Evolutionary conservation across 2,329 filamentous ascomycete species (phyloP), one percentile per base, ranked within the genome.

Genomic region (Neopestalotiopsis sp.): DNA sequence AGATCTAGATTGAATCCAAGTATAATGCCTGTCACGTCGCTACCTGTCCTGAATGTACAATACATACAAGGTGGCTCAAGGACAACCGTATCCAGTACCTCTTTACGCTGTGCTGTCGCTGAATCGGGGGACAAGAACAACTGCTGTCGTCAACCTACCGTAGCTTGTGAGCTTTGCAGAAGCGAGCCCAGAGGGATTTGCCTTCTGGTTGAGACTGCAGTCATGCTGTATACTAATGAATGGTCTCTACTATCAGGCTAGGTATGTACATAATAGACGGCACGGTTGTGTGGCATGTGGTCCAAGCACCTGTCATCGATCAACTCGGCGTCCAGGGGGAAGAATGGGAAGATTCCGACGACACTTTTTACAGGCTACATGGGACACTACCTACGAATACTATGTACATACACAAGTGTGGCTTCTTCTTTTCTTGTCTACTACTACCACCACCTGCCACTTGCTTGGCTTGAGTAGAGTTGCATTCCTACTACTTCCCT

Each of bases 261-360:
- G 34, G 34, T 38, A 38, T 38, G 34, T 38, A 28, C 24, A 28
- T 28, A 28, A 28, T 28, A 28, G 24, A 28, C 24, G 24, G 24
- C 24, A 4, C 24, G 24, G 34, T 7, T 62, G 17, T n/a, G 14
- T 32, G 45, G n/a, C 12, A 32, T 32, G 17, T 56, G 63, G 63
- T 24, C 63, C 63, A 57, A 66, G 63, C 63, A 49, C 63, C 63
- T 66, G 63, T 66, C 63, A 66, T 66, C 49, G 34, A 6, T 62
- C n/a, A 57, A 13, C 28, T 57, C 24, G 12, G 14, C 56, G 20
- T 28, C 32, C 20, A 38, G 38, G 38, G 13, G 34, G 34, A 13
- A 40, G 13, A 1, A 14, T 59, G 9, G 3, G 57, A 59, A 34
- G n/a, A 40, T 63, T 34, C 62, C 62, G 32, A 62, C 32, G 34